Percentiles rank a stretch among this genome's conserved stretches.
These are phyloP conservation scores for Typha latifolia DNA, from an alignment of 176 grass and related monocot species.

Conservation along the genomic window DNA sequence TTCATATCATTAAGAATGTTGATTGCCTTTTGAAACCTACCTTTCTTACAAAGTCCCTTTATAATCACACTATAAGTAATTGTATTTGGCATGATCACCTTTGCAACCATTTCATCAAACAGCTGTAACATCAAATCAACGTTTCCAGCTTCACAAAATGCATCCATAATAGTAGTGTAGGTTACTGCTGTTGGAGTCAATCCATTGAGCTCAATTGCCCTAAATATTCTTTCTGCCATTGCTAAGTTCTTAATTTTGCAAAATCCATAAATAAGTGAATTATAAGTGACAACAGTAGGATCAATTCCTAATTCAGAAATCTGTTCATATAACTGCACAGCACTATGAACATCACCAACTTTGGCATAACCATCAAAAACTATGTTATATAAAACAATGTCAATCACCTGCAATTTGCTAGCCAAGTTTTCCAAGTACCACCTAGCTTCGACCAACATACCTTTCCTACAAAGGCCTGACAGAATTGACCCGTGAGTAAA, in stretches of 20 bases:
- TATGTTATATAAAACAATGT: conserved; percentile 75
- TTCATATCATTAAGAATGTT: conserved; percentile 45
- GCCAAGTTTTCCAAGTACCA: conserved; percentile 76
- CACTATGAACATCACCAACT: conserved; percentile 61
- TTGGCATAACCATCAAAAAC: conserved; percentile 81
- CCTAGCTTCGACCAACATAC: conserved; percentile 57
- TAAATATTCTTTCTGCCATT: conserved; percentile 44
- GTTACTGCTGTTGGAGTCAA: conserved; percentile 59
- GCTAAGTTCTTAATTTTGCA: conserved; percentile 64
- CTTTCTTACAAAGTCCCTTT: conserved; percentile 77
- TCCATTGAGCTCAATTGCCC: conserved; percentile 32
- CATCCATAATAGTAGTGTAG: conserved; percentile 83
- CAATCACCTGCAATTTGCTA: conserved; percentile 29
- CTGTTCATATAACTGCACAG: conserved; percentile 57
- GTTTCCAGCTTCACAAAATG: conserved; percentile 49
- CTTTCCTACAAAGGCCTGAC: conserved; percentile 63
- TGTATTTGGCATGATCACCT: conserved; percentile 45
- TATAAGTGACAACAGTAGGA: conserved; percentile 81
- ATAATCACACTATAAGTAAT: conserved; percentile 64
- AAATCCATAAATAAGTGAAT: conserved; percentile 80
- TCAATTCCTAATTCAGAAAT: conserved; percentile 36
- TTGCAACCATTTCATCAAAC: conserved; percentile 61
- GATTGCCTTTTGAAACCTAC: conserved; percentile 48
- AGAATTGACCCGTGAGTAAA: conserved; percentile 56
- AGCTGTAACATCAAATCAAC: conserved; percentile 32